A percentile compares a stretch with the other conserved stretches of the same genome.
These are phyloP conservation scores for Heracleum sosnowskyi DNA, from an alignment of 129 eudicot genomes.

Conservation along the genomic window DNA sequence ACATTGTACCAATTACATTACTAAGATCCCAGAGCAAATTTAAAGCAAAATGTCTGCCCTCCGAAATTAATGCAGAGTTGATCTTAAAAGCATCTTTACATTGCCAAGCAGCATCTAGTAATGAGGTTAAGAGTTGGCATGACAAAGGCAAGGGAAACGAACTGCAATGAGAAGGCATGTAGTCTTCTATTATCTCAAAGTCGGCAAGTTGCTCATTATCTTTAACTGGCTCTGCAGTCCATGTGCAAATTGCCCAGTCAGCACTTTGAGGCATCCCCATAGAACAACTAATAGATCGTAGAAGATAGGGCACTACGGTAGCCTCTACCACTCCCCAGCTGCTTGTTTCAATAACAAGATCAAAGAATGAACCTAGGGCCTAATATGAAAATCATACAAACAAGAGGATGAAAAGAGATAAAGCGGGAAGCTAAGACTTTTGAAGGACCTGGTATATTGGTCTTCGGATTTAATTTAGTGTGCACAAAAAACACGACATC, in stretches of 20 bases:
- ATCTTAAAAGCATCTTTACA: constrained; percentile 20
- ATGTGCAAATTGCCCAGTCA: constrained; percentile 26
- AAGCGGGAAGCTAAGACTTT: not conserved
- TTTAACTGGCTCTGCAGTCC: constrained; percentile 26
- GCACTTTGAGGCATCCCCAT: constrained; percentile 52
- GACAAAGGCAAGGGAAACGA: constrained; percentile 45
- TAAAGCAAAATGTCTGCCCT: constrained; percentile 33
- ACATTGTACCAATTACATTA: constrained; percentile 53
- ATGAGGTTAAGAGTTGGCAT: constrained; percentile 58
- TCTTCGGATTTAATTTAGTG: not conserved
- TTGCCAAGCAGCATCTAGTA: constrained; percentile 47
- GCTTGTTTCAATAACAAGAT: constrained; percentile 58
- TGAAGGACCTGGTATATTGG: not conserved
- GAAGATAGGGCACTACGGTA: constrained; percentile 56
- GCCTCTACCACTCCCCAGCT: constrained; percentile 63
- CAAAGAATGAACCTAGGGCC: constrained; percentile 59
- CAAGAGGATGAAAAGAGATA: constrained; percentile 9
- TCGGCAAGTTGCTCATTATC: constrained; percentile 10
- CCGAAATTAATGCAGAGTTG: constrained; percentile 18
- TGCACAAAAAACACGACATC: not conserved
- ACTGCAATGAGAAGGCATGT: constrained; percentile 19
- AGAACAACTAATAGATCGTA: constrained; percentile 50
- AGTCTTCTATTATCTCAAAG: constrained; percentile 6
- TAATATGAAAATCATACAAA: constrained; percentile 21
- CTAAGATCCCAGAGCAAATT: constrained; percentile 71